These are phyloP conservation scores for Articulospora tetracladia DNA, from an alignment of 495 filamentous ascomycete genomes.

Conservation along the genomic window DNA sequence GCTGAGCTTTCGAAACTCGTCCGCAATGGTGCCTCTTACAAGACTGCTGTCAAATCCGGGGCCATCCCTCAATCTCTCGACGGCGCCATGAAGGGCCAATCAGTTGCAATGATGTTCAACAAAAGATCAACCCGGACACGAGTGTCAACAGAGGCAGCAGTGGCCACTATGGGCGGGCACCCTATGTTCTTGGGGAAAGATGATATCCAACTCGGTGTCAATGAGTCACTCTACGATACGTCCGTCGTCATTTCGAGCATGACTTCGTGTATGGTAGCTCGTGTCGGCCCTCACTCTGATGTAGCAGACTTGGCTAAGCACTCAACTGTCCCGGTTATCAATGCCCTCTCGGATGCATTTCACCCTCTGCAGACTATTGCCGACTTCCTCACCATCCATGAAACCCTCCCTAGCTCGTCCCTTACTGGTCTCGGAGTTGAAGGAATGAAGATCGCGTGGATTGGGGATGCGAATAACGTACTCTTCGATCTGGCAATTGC, in stretches of 20 bases:
- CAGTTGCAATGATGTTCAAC: slow-evolving; percentile 92
- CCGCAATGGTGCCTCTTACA: slow-evolving; percentile 72
- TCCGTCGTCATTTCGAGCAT: slow-evolving; percentile 87
- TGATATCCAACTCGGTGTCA: slow-evolving; percentile 95
- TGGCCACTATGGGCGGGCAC: slow-evolving; percentile 79
- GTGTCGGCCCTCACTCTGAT: slow-evolving; percentile 80
- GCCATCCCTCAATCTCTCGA: slow-evolving; percentile 53
- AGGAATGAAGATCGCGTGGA: slow-evolving; percentile 87
- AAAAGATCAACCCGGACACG: slow-evolving; percentile 92
- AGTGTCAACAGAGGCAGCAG: slow-evolving; percentile 85
- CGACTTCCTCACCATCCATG: slow-evolving; percentile 87
- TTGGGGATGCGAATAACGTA: slow-evolving; percentile 96
- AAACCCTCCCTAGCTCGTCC: slow-evolving; percentile 54
- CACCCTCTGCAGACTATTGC: slow-evolving; percentile 92
- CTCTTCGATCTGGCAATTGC: slow-evolving; percentile 87
- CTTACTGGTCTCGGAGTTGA: slow-evolving; percentile 59
- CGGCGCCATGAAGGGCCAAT: slow-evolving; percentile 62
- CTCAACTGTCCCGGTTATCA: slow-evolving; percentile 88
- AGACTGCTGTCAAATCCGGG: slow-evolving; percentile 72
- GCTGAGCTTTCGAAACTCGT: slow-evolving; percentile 78
- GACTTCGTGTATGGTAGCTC: slow-evolving; percentile 85
- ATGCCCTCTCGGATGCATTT: slow-evolving; percentile 82
- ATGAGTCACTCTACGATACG: slow-evolving; percentile 89
- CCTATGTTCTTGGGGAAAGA: slow-evolving; percentile 94
- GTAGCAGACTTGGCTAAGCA: slow-evolving; percentile 73